Evolutionary conservation across 2,329 filamentous ascomycete species (phyloP), one percentile per base, ranked within the genome.

Genomic region (Aspergillus viridinutans): DNA sequence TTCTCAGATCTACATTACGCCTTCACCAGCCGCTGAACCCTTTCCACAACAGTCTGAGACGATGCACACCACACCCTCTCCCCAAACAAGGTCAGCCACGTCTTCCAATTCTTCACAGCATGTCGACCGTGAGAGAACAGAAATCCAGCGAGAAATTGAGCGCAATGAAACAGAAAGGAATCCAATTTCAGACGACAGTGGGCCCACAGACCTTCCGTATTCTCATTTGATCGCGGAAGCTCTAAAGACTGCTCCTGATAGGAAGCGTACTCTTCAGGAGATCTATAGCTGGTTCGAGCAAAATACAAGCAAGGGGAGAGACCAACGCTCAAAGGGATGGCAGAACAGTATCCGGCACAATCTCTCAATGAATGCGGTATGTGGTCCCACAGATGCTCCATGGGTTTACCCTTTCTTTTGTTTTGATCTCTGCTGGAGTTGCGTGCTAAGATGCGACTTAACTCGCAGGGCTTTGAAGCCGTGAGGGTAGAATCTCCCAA

Each of bases 321-420:
- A 82, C 49, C 70, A 74, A 20, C 81, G 80, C 7, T 77, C 74
- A 12, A 88, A 86, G 65, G 93, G 92, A 9, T 97, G 93, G 93
- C 89, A 93, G 75, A 97, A 97, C 74, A 96, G 90, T 71, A 95
- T 97, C 62, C 85, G 93, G 2, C 93, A 97, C 73, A 97, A 97
- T 65, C 79, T 97, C 7, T 96, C 91, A 50, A 97, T 97, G 92
- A 97, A 97, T 67, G 82, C 83, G 59, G 93, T 97, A 84, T 76
- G 85, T 80, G 52, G 14, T 23, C 49, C 32, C 26, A 38, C 32
- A 7, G 32, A 38, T 38, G 3, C 32, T 38, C 14, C 32, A 2
- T 17, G 3, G 14, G 47, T 26, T 21, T 28, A 29, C 28, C 12
- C 32, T 59, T 58, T 47, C 38, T 50, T 50, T 61, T 53, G 21